These are phyloP conservation scores for Fraxinus baroniana DNA, from an alignment of 305 asterid species.

Conservation along the genomic window DNA sequence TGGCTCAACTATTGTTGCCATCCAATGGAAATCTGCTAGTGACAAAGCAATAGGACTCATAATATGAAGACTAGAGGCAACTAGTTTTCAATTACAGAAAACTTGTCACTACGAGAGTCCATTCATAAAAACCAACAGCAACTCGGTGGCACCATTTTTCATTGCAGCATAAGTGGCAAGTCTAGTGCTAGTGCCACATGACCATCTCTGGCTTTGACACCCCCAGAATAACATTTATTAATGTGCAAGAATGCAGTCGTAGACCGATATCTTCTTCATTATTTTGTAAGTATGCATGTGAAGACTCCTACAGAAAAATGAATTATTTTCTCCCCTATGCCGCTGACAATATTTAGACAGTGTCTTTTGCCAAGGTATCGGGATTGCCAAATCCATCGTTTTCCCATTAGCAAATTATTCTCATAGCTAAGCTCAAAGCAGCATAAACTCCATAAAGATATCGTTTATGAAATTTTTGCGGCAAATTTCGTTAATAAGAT, in stretches of 20 bases:
- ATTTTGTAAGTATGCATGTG: background rate
- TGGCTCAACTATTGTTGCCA: background rate
- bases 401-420: background rate
- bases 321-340: background rate
- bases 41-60: background rate
- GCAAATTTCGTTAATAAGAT: background rate
- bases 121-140: background rate
- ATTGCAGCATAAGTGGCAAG: background rate
- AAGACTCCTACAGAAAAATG: background rate
- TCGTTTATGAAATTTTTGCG: background rate
- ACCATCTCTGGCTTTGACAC: background rate
- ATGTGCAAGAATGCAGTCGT: background rate
- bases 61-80: background rate
- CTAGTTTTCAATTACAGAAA: background rate
- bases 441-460: background rate
- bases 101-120: background rate
- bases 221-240: background rate
- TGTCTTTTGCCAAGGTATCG: background rate
- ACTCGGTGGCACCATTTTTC: background rate
- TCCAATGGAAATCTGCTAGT: background rate
- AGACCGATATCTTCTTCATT: background rate
- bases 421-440: background rate
- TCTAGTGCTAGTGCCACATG: background rate
- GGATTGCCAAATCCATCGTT: background rate
- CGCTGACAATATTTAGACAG: background rate